A percentile compares a stretch with the other conserved stretches of the same genome.
Conservation (phyloP, 1,284 basidiomycete species). For the Xerocomus alliaceus region DNA sequence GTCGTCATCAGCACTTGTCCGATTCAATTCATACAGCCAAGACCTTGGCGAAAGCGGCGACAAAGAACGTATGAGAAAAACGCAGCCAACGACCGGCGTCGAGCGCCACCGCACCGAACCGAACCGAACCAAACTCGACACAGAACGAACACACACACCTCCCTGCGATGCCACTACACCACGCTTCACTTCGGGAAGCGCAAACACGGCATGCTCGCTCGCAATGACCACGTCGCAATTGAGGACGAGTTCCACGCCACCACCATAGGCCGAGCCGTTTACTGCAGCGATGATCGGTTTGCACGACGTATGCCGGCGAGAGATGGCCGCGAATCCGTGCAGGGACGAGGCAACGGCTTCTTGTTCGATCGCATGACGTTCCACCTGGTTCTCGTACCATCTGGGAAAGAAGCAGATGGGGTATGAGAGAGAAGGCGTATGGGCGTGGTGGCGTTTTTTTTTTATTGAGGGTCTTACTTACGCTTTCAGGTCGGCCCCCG, state of each 20-base stretch:
- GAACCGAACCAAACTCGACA: background rate
- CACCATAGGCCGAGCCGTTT: conserved; percentile 81
- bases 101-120: background rate
- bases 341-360: conserved; percentile 47
- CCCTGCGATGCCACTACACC: conserved; percentile 81
- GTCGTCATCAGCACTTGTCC: conserved; percentile 20
- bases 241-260: conserved; percentile 79
- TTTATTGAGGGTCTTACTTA: conserved; percentile 42
- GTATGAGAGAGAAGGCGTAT: background rate
- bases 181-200: conserved; percentile 81
- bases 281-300: conserved; percentile 88
- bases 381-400: conserved; percentile 29
- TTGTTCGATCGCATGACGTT: conserved; percentile 46
- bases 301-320: conserved; percentile 63
- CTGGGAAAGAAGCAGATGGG: conserved; percentile 17
- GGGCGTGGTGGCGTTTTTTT: conserved; percentile 1
- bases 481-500: conserved; percentile 81
- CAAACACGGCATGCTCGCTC: conserved; percentile 72
- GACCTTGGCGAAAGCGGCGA: conserved; percentile 3
- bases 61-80: conserved; percentile 1
- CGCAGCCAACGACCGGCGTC: background rate
- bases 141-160: conserved; percentile 51
- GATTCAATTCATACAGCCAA: conserved; percentile 16
- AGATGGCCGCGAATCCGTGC: conserved; percentile 81
- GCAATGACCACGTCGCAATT: conserved; percentile 89